These are phyloP conservation scores for Chenopodium quinoa DNA, from an alignment of 148 eudicot genomes.

Conservation along the genomic window DNA sequence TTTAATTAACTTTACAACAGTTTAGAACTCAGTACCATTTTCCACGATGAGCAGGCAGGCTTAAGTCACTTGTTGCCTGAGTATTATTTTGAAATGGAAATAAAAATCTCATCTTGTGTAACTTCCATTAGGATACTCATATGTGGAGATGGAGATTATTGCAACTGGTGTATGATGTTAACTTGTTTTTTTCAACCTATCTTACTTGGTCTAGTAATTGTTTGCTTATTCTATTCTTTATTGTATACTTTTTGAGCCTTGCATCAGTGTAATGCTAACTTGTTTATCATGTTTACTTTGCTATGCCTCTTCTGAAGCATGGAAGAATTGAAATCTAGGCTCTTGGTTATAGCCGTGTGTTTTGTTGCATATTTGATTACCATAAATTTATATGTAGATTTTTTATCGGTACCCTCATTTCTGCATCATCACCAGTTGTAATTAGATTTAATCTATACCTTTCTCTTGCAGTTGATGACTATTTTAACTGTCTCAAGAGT, in stretches of 20 bases:
- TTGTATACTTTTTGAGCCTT: background rate
- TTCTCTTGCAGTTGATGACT: conserved; percentile 58
- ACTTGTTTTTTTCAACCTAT: no score
- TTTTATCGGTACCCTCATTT: background rate
- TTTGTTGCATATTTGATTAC: background rate
- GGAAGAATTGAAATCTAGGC: background rate
- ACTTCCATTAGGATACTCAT: background rate
- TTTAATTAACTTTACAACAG: no score
- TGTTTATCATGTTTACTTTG: no score
- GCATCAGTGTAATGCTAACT: background rate
- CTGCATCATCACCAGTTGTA: background rate
- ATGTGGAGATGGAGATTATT: background rate
- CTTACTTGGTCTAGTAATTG: no score
- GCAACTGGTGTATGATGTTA: background rate
- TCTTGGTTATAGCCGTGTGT: no score
- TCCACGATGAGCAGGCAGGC: background rate
- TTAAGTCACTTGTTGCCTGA: background rate
- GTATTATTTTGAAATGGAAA: background rate
- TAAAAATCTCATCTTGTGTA: background rate
- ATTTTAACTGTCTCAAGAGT: conserved; percentile 63
- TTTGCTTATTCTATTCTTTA: no score
- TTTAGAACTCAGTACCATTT: no score
- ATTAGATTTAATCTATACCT: background rate
- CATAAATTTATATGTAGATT: no score
- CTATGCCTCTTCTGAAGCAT: background rate